A percentile compares a stretch with the other conserved stretches of the same genome.
Evolutionary conservation across 106 monocot genomes (phyloP).

Genomic region (Cymbidium sinense): DNA sequence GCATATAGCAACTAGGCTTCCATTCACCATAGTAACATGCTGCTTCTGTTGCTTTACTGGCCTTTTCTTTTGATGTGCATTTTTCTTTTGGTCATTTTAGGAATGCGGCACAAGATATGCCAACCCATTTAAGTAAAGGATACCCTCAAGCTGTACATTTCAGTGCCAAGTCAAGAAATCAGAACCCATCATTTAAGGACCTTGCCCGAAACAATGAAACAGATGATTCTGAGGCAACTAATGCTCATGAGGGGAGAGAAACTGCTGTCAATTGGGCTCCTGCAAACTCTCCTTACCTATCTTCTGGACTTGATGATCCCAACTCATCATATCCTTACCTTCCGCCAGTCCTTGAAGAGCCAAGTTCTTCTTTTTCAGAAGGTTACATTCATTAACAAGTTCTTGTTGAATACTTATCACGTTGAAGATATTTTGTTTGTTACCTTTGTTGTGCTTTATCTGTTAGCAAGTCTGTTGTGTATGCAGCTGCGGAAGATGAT

Average conservation of each 20-base stretch:
- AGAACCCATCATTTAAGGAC: conserved; percentile 48
- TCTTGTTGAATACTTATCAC: background rate
- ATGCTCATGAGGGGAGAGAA: conserved; percentile 28
- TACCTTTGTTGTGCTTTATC: background rate
- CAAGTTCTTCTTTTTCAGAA: conserved; percentile 95
- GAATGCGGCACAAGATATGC: conserved; percentile 28
- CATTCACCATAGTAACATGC: background rate
- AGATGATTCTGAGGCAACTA: conserved; percentile 37
- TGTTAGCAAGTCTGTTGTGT: conserved; percentile 3
- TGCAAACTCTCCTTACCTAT: conserved; percentile 37
- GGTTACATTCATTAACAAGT: conserved; percentile 26
- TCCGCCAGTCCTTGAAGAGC: conserved; percentile 91
- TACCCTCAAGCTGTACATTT: conserved; percentile 38
- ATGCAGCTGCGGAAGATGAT: conserved; percentile 92
- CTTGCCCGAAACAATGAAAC: conserved; percentile 25
- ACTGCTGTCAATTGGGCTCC: conserved; percentile 39
- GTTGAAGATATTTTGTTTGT: background rate
- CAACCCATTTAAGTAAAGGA: conserved; percentile 30
- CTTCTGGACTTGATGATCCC: conserved; percentile 46
- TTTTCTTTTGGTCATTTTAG: conserved; percentile 25
- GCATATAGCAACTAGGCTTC: background rate
- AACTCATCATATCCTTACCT: conserved; percentile 66
- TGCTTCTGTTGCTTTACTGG: background rate
- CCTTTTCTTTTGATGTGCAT: background rate
- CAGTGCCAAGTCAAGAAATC: conserved; percentile 34